phyloP scores from a whole-genome alignment of 2,329 filamentous ascomycete species.

The Colletotrichum chrysophilum region DNA sequence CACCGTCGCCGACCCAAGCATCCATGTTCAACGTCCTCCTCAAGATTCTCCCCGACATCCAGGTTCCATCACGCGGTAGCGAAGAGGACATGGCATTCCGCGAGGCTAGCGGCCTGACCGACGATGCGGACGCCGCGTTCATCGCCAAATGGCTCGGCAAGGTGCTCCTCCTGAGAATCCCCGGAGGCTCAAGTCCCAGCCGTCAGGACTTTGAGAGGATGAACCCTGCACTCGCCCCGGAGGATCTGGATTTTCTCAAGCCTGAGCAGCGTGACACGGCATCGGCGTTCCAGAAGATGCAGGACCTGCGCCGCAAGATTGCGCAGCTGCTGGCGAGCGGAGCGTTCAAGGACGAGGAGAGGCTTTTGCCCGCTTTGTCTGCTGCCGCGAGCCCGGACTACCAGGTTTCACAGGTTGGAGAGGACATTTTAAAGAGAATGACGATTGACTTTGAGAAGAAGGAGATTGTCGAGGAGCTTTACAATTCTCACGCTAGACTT shows the following conservation, averaged over 20 bases:
- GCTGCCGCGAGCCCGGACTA: slow-evolving; percentile 85
- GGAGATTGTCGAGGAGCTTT: slow-evolving; percentile 68
- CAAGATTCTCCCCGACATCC: slow-evolving; percentile 73
- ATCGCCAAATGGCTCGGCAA: slow-evolving; percentile 79
- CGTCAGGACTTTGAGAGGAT: slow-evolving; percentile 23
- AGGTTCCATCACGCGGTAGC: slow-evolving; percentile 77
- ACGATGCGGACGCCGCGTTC: slow-evolving; percentile 73
- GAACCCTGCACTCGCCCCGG: slow-evolving; percentile 63
- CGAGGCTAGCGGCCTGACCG: slow-evolving; percentile 67
- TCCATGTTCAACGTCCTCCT: slow-evolving; percentile 85
- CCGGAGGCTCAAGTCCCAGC: slow-evolving; percentile 28
- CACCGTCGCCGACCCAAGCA: slow-evolving; percentile 42
- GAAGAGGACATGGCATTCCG: slow-evolving; percentile 78
- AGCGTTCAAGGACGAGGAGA: slow-evolving; percentile 82
- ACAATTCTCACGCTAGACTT: slow-evolving; percentile 74
- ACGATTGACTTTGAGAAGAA: slow-evolving; percentile 75
- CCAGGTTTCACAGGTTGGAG: slow-evolving; percentile 81
- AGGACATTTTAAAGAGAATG: slow-evolving; percentile 86
- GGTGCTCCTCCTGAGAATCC: slow-evolving; percentile 67
- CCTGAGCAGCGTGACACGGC: slow-evolving; percentile 55
- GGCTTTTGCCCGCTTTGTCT: slow-evolving; percentile 83
- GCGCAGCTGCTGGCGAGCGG: slow-evolving; percentile 81
- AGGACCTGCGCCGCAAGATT: slow-evolving; percentile 59
- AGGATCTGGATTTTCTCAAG: slow-evolving; percentile 73
- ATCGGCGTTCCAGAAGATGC: slow-evolving; percentile 40